Percentiles rank a stretch among this genome's conserved stretches.
Conservation (phyloP, 352 stramenopile species). For the Phytopythium aichiense region DNA sequence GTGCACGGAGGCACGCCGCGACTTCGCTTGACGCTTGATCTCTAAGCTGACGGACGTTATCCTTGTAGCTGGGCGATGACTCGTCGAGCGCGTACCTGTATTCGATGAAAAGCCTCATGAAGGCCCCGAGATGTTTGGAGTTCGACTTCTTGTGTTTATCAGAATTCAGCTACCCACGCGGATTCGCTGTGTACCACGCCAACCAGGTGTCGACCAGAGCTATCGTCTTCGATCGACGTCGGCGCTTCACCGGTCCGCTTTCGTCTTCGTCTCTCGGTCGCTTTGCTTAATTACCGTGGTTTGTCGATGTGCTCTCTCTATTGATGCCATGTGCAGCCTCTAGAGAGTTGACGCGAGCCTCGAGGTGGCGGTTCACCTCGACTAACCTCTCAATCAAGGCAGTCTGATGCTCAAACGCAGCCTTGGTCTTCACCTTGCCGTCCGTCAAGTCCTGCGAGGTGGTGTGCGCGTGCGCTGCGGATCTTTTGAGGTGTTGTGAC, state of each 20-base stretch:
- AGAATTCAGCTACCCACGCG: constrained; percentile 3
- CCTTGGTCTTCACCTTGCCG: constrained; percentile 3
- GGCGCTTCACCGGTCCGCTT: constrained; percentile 4
- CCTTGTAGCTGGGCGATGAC: constrained; percentile 5
- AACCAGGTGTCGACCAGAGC: constrained; percentile 10
- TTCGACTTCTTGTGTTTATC: constrained; percentile 21
- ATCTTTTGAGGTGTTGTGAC: constrained; percentile 3
- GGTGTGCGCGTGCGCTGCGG: neutral
- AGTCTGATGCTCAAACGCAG: constrained; percentile 4
- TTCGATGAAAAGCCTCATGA: constrained; percentile 16
- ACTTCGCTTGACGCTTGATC: neutral
- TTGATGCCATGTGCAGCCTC: constrained; percentile 1
- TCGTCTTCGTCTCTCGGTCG: constrained; percentile 1
- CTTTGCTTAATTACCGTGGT: neutral
- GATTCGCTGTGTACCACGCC: constrained; percentile 10
- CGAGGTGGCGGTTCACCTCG: too few species aligned
- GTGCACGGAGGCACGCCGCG: neutral
- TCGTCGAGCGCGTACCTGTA: constrained; percentile 11
- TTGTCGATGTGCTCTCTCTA: neutral
- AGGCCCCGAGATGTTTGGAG: constrained; percentile 9
- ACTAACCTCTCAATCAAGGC: too few species aligned
- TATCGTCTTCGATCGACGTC: constrained; percentile 1
- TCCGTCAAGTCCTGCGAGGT: constrained; percentile 3
- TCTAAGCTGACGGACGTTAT: constrained; percentile 2
- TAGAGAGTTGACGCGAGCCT: constrained; percentile 6